Base-by-base conservation (phyloP, 306 rosid species). In the Cicer cuneatum region DNA sequence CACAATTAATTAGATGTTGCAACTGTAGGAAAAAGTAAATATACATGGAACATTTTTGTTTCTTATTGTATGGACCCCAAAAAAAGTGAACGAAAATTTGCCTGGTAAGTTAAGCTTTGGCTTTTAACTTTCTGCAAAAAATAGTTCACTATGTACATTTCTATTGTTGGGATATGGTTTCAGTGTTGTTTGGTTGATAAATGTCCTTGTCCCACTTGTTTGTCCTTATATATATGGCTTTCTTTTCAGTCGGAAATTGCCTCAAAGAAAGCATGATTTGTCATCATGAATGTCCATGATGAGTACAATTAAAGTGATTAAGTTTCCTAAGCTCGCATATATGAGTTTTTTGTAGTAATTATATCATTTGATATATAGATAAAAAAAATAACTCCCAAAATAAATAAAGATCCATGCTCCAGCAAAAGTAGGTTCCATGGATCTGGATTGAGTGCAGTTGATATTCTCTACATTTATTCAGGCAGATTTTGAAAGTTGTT, bases 281-380 rank as follows among this genome's bases (percentile, higher is more conserved):
- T 66, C 73, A 78, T 65, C 49, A 52, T 70, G 80, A 56, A 29
- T 62, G 63, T 68, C 64, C 19, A 64, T 76, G 24, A 62, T 39
- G 10, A 39, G 80, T 21, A 48, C 66, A 40, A 10, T 63, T 35
- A 72, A 45, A 66, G 43, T 21, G 56, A n/a, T n/a, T n/a, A n/a
- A n/a, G n/a, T n/a, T n/a, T n/a, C n/a, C n/a, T n/a, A n/a, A n/a
- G n/a, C n/a, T n/a, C n/a, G n/a, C n/a, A n/a, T 29, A 19, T 19
- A 29, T 29, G 5, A 3, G 5, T 29, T 29, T 29, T 4, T 29
- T 0, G 0, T 3, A 24, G 4, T 29, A 29, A 29, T 29, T 29
- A 29, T 29, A 29, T 29, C 0, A 29, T 29, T 19, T 29, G 3
- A 29, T 29, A 0, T 29, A 29, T 29, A 29, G 5, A 29, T 2